Conservation (phyloP, 140 eudicot genomes). For the Anethum foeniculum region DNA sequence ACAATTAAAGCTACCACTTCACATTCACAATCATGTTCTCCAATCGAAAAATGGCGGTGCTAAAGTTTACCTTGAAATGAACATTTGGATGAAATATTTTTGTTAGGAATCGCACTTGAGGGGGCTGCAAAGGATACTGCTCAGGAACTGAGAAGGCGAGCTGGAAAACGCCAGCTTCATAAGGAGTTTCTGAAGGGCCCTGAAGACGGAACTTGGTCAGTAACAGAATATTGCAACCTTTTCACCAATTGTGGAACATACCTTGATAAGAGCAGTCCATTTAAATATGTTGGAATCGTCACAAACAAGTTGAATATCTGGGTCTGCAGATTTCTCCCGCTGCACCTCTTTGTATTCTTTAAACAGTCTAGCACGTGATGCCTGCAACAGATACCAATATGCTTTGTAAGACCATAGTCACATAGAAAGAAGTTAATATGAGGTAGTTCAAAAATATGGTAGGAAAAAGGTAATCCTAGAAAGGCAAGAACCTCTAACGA, state of each 20-base stretch:
- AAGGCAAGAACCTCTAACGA: neutral
- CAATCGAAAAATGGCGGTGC: neutral
- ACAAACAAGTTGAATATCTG: conserved; percentile 94
- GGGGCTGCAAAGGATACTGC: conserved; percentile 97
- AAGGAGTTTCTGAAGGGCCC: conserved; percentile 98
- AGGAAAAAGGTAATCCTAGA: neutral
- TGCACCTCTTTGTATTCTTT: conserved; percentile 96
- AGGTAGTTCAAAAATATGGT: neutral
- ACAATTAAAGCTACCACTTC: neutral
- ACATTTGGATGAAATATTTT: conserved; percentile 97
- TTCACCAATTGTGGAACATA: conserved; percentile 1
- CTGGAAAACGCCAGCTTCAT: conserved; percentile 93
- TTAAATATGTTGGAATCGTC: conserved; percentile 88
- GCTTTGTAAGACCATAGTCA: neutral
- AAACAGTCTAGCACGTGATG: conserved; percentile 94
- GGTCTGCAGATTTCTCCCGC: conserved; percentile 84
- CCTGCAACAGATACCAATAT: conserved; percentile 27
- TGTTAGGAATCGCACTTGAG: conserved; percentile 94
- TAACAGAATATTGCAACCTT: neutral
- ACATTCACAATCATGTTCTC: neutral
- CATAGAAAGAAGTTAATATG: neutral
- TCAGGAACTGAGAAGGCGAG: conserved; percentile 95
- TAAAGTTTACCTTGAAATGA: conserved; percentile 67
- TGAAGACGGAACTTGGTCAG: conserved; percentile 25
- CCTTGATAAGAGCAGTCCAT: conserved; percentile 97